Percentiles rank a stretch among this genome's conserved stretches.
Conservation (phyloP, 1,284 basidiomycete genomes). For the Ceratobasidium sp. region DNA sequence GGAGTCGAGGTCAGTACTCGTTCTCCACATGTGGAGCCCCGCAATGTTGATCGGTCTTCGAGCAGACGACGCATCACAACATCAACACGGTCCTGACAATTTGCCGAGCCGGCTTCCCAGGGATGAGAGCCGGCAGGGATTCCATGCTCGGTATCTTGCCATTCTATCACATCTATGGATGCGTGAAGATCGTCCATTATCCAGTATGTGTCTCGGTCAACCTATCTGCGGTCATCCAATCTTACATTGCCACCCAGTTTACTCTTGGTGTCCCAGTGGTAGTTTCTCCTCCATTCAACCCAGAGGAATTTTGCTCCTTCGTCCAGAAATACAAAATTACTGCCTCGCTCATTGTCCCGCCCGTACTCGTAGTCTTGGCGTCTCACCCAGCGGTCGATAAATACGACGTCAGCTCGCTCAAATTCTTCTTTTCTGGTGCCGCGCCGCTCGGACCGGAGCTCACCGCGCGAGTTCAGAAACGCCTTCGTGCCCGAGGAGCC, state of each 20-base stretch:
- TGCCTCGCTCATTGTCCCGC: slow-evolving; percentile 75
- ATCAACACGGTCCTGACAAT: slow-evolving; percentile 60
- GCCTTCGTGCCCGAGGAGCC: slow-evolving; percentile 53
- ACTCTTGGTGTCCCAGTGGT: slow-evolving; percentile 65
- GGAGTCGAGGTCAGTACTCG: slow-evolving; percentile 52
- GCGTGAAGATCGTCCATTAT: slow-evolving; percentile 39
- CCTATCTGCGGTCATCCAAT: background rate
- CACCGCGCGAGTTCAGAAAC: slow-evolving; percentile 55
- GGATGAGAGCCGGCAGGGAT: slow-evolving; percentile 53
- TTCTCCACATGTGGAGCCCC: slow-evolving; percentile 38
- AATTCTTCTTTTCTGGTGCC: slow-evolving; percentile 74
- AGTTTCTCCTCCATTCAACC: slow-evolving; percentile 76
- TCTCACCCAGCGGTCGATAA: slow-evolving; percentile 72
- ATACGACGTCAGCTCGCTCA: slow-evolving; percentile 70
- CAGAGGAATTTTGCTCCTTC: slow-evolving; percentile 68
- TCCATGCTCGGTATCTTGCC: slow-evolving; percentile 64
- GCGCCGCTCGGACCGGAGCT: slow-evolving; percentile 78
- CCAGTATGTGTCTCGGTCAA: background rate
- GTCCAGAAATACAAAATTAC: slow-evolving; percentile 73
- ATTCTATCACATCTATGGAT: slow-evolving; percentile 67
- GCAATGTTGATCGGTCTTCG: background rate
- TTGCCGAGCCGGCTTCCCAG: slow-evolving; percentile 53
- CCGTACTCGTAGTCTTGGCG: slow-evolving; percentile 76
- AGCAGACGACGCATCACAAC: slow-evolving; percentile 70
- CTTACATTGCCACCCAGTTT: slow-evolving; percentile 59